A percentile compares a stretch with the other conserved stretches of the same genome.
Conservation (phyloP, 257 asterid genomes). For the Jacaranda copaia region DNA sequence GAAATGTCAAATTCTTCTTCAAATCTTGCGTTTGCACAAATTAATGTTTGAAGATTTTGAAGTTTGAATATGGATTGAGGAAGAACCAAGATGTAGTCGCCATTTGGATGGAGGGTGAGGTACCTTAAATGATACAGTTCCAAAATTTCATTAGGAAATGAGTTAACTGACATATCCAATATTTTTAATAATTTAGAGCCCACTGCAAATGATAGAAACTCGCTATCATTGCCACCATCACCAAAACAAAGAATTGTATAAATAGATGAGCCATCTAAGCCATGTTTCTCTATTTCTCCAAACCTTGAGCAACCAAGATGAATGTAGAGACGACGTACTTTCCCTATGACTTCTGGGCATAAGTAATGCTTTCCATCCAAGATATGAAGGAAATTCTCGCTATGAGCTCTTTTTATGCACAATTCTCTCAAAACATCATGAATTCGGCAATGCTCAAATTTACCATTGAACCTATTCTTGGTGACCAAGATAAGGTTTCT, state of each 20-base stretch:
- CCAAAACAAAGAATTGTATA: too few species aligned
- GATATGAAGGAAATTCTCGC: conserved; percentile 5
- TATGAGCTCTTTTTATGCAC: neutral
- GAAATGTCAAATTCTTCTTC: neutral
- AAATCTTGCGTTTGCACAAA: neutral
- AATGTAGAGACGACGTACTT: neutral
- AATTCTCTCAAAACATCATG: conserved; percentile 36
- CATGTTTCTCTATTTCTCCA: too few species aligned
- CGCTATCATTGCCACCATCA: neutral
- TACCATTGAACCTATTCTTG: conserved; percentile 1
- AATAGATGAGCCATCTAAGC: neutral
- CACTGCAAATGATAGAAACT: neutral
- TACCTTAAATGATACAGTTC: conserved; percentile 17
- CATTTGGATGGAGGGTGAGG: neutral
- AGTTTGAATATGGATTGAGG: conserved; percentile 26
- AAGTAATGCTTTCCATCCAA: neutral
- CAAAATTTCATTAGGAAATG: neutral
- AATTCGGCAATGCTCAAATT: neutral
- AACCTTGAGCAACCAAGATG: neutral
- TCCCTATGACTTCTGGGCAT: neutral
- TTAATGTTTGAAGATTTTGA: conserved; percentile 30
- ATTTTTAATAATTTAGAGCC: neutral
- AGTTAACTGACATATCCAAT: neutral
- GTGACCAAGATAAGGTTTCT: conserved; percentile 29
- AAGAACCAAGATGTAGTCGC: neutral